Evolutionary conservation across 2,329 filamentous ascomycete genomes (phyloP).

Genomic region (Tetracladium maxilliforme): DNA sequence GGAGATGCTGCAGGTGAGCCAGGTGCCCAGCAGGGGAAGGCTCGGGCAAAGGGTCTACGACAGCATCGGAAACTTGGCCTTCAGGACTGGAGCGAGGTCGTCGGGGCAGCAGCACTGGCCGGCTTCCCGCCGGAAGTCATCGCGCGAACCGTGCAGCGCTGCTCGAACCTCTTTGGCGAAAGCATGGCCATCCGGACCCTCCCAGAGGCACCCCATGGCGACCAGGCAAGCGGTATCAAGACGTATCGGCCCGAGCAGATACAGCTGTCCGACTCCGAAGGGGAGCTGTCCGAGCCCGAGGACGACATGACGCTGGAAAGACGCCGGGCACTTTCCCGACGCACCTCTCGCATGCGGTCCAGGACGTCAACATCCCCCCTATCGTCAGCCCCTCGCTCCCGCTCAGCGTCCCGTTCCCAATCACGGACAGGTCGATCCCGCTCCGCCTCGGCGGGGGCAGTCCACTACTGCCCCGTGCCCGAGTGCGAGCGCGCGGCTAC

Average conservation of each 20-base stretch:
- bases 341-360: no score
- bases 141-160: conserved; percentile 56
- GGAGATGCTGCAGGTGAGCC: conserved; percentile 1
- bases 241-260: conserved; percentile 10
- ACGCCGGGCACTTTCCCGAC: no score
- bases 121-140: conserved; percentile 55
- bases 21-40: no score
- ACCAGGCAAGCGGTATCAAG: no score
- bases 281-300: neutral
- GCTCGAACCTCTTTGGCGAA: conserved; percentile 60
- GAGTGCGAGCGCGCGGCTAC: conserved; percentile 18
- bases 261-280: conserved; percentile 2
- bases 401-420: no score
- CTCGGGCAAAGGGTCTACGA: no score
- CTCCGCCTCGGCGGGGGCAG: conserved; percentile 8
- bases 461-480: conserved; percentile 18
- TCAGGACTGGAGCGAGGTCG: conserved; percentile 68
- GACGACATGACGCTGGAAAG: no score
- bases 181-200: conserved; percentile 42
- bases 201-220: conserved; percentile 5
- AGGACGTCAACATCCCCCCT: no score
- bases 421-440: no score
- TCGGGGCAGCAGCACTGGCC: conserved; percentile 62
- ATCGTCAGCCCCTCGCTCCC: no score
- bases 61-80: conserved; percentile 4